Percentiles rank a stretch among this genome's conserved stretches.
Evolutionary conservation across 164 flowering plant genomes (phyloP).

Genomic region (Stephania yunnanensis): DNA sequence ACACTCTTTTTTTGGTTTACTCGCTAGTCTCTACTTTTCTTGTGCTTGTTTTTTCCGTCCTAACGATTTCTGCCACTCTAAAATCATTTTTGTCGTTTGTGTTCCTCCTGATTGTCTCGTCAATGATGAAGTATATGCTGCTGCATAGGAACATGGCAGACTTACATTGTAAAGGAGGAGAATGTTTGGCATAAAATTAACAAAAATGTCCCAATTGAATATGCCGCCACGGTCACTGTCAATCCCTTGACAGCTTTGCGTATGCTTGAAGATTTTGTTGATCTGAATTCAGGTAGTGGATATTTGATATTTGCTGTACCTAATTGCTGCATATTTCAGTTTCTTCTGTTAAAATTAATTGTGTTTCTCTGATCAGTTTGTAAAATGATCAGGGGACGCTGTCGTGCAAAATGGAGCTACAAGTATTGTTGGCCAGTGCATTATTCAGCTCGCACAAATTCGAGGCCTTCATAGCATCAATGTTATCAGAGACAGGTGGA

Average conservation of each 20-base stretch:
- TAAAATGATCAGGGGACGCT: constrained; percentile 54
- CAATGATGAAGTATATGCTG: constrained; percentile 13
- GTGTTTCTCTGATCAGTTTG: constrained; percentile 13
- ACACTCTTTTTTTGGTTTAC: neutral
- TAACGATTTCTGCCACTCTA: neutral
- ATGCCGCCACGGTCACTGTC: constrained; percentile 85
- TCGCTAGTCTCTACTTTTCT: constrained; percentile 1
- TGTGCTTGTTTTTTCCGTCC: neutral
- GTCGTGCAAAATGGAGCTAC: constrained; percentile 98
- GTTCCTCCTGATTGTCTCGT: constrained; percentile 3
- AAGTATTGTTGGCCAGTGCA: constrained; percentile 94
- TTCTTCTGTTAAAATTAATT: constrained; percentile 5
- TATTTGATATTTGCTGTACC: neutral
- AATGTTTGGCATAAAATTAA: constrained; percentile 77
- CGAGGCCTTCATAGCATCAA: constrained; percentile 78
- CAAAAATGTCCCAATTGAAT: constrained; percentile 69
- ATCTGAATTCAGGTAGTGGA: constrained; percentile 59
- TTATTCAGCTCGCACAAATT: constrained; percentile 79
- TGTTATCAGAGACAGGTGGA: constrained; percentile 84
- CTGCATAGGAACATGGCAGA: constrained; percentile 84
- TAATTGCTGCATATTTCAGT: neutral
- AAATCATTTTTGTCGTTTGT: constrained; percentile 2
- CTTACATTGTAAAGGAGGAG: constrained; percentile 75
- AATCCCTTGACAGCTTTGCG: constrained; percentile 89
- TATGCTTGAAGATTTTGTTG: constrained; percentile 81